Evolutionary conservation across 441 rosid species (phyloP).

Genomic region (Pelargonium exstipulatum): DNA sequence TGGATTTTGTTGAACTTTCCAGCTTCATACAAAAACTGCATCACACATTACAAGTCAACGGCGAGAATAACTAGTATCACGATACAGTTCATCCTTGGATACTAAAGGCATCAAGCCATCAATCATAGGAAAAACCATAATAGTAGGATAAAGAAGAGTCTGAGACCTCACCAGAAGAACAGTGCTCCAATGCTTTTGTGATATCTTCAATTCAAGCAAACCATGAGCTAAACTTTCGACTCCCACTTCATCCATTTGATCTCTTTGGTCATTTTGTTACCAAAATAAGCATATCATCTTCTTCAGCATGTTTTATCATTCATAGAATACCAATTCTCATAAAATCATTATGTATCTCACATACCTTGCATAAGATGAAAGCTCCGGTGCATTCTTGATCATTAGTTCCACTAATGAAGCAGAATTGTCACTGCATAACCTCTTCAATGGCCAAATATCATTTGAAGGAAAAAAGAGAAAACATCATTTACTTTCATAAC

Average conservation of each 20-base stretch:
- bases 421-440: constrained; percentile 30
- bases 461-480: not conserved
- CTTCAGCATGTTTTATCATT: constrained; percentile 9
- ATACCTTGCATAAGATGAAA: constrained; percentile 63
- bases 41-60: constrained; percentile 17
- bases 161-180: constrained; percentile 60
- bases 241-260: constrained; percentile 39
- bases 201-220: constrained; percentile 58
- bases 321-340: constrained; percentile 8
- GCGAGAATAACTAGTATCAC: constrained; percentile 21
- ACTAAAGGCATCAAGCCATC: not conserved
- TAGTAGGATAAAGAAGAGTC: constrained; percentile 10
- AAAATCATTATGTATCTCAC: constrained; percentile 17
- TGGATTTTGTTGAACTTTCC: constrained; percentile 53
- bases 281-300: constrained; percentile 30
- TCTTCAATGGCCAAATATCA: constrained; percentile 29
- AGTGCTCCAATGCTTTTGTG: constrained; percentile 54
- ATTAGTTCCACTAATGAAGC: constrained; percentile 43
- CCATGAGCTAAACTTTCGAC: constrained; percentile 42
- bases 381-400: constrained; percentile 47
- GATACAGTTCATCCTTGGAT: constrained; percentile 8
- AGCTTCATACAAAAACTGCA: constrained; percentile 71
- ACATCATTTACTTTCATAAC: not conserved
- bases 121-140: not conserved
- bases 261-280: constrained; percentile 37